Conservation (phyloP, 495 filamentous ascomycete species). For the Aspergillus sparsus region DNA sequence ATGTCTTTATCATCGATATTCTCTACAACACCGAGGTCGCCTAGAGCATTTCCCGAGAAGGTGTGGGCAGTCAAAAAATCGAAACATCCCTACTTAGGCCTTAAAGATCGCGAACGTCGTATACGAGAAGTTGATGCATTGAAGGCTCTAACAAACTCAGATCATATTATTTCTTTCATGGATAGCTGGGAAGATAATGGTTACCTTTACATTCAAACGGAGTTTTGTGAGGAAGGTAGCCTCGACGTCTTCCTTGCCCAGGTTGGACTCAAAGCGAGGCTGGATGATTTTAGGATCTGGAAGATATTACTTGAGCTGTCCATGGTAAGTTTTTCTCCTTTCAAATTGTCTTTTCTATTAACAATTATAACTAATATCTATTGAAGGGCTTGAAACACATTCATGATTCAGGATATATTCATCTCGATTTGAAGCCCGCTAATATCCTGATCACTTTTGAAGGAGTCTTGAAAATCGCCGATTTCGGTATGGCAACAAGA, state of each 20-base stretch:
- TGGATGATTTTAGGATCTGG: constrained; percentile 98
- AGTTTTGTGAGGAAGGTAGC: constrained; percentile 91
- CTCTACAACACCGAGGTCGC: constrained; percentile 42
- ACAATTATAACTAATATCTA: constrained; percentile 35
- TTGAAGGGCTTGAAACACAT: constrained; percentile 80
- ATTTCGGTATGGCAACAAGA: constrained; percentile 87
- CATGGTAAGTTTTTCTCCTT: constrained; percentile 50
- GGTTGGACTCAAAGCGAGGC: constrained; percentile 75
- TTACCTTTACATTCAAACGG: constrained; percentile 93
- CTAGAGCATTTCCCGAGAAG: constrained; percentile 46
- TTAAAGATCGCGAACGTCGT: constrained; percentile 72
- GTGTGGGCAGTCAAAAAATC: constrained; percentile 95
- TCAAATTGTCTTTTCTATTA: constrained; percentile 2
- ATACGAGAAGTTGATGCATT: constrained; percentile 79
- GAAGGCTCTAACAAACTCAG: constrained; percentile 66
- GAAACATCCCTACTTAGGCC: constrained; percentile 71
- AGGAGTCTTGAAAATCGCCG: constrained; percentile 89
- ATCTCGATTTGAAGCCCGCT: constrained; percentile 93
- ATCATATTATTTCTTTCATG: constrained; percentile 79
- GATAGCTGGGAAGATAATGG: constrained; percentile 81
- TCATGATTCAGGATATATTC: constrained; percentile 84
- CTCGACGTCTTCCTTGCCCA: constrained; percentile 77
- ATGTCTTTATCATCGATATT: constrained; percentile 47
- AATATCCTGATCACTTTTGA: constrained; percentile 91
- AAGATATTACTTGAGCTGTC: constrained; percentile 87